A percentile compares a stretch with the other conserved stretches of the same genome.
phyloP scores from a whole-genome alignment of 345 rosid genomes.

The Toxicodendron radicans region DNA sequence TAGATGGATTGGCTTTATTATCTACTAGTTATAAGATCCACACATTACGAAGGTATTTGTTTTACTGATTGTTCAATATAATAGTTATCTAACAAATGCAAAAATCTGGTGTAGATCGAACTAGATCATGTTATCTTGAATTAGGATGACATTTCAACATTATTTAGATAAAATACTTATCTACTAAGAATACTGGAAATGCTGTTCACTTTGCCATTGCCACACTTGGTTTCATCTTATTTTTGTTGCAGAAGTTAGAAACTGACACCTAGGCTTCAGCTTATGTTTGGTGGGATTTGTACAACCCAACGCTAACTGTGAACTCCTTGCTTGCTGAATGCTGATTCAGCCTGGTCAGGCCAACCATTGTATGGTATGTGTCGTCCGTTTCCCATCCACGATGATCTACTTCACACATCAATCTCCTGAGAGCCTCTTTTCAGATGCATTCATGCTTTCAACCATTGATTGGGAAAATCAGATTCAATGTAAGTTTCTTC shows the following conservation, averaged over 20 bases:
- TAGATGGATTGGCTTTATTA: no score
- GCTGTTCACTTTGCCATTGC: neutral
- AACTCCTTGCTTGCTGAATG: conserved; percentile 58
- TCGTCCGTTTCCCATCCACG: conserved; percentile 39
- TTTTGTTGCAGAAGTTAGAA: no score
- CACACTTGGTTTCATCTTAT: no score
- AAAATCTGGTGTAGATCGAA: neutral
- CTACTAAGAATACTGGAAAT: no score
- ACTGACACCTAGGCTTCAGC: conserved; percentile 35
- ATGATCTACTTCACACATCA: conserved; percentile 29
- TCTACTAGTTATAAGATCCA: no score
- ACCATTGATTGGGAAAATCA: neutral
- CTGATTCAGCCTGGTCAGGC: conserved; percentile 61
- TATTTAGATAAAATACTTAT: neutral
- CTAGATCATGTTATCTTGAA: neutral
- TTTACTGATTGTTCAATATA: no score
- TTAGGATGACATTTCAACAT: neutral
- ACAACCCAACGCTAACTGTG: conserved; percentile 52
- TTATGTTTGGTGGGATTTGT: conserved; percentile 74
- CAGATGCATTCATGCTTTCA: neutral
- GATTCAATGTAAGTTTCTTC: neutral
- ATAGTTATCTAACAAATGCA: no score
- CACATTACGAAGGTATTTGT: no score
- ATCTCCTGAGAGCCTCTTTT: neutral
- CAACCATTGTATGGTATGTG: conserved; percentile 39